phyloP scores from a whole-genome alignment of 2,329 filamentous ascomycete species.

The Xylariaceae sp. region DNA sequence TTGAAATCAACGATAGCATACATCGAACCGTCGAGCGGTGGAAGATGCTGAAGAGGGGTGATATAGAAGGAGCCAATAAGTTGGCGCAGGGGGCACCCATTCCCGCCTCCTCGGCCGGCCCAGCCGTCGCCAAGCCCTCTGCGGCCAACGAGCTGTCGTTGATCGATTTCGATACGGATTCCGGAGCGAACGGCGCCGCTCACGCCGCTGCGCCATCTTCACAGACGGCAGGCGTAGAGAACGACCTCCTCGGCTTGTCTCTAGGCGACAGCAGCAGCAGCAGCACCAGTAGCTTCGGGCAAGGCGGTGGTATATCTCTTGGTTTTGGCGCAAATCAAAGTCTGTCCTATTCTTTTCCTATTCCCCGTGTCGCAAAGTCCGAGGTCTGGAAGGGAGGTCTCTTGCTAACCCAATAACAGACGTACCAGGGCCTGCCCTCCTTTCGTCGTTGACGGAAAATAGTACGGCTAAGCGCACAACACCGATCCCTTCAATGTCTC shows the following conservation, averaged over 20 bases:
- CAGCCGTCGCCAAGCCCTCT: constrained; percentile 49
- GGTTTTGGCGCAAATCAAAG: constrained; percentile 68
- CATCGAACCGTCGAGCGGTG: constrained; percentile 93
- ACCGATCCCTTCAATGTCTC: constrained; percentile 30
- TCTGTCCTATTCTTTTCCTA: constrained; percentile 36
- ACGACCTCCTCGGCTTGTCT: constrained; percentile 84
- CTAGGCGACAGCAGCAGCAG: constrained; percentile 53
- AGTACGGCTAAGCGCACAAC: constrained; percentile 50
- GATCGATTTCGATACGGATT: constrained; percentile 77
- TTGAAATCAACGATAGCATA: constrained; percentile 99
- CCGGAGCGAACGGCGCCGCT: constrained; percentile 42
- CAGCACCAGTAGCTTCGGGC: constrained; percentile 54
- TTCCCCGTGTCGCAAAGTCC: no score
- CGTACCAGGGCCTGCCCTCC: constrained; percentile 58
- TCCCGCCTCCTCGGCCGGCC: constrained; percentile 37
- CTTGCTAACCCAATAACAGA: constrained; percentile 40
- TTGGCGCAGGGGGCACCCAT: constrained; percentile 71
- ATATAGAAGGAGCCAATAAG: constrained; percentile 74
- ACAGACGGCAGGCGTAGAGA: constrained; percentile 67
- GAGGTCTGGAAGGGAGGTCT: neutral
- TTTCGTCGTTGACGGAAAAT: constrained; percentile 59
- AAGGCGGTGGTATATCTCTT: constrained; percentile 76
- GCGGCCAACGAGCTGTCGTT: constrained; percentile 72
- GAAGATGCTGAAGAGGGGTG: constrained; percentile 92
- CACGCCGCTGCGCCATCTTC: constrained; percentile 42